A percentile compares a stretch with the other conserved stretches of the same genome.
phyloP scores from a whole-genome alignment of 345 rosid genomes.

The Boechera divaricarpa region DNA sequence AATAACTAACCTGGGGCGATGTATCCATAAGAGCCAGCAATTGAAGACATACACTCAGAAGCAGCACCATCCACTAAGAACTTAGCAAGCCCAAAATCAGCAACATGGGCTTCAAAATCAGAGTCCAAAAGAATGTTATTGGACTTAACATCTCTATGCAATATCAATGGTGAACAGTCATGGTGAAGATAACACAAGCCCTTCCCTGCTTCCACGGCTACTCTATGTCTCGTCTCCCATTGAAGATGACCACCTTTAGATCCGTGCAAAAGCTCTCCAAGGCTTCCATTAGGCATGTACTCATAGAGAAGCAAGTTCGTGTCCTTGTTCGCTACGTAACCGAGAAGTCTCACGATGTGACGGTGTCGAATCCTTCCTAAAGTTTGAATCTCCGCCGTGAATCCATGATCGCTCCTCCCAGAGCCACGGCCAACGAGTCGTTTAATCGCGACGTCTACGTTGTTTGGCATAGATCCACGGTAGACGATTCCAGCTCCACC shows the following conservation, averaged over 20 bases:
- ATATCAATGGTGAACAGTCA: slow-evolving; percentile 87
- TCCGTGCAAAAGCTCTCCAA: slow-evolving; percentile 86
- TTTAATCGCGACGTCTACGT: slow-evolving; percentile 78
- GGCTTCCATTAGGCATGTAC: slow-evolving; percentile 92
- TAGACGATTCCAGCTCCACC: slow-evolving; percentile 94
- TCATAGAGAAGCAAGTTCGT: slow-evolving; percentile 79
- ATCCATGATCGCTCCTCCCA: slow-evolving; percentile 75
- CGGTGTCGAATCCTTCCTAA: slow-evolving; percentile 85
- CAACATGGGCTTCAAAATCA: slow-evolving; percentile 85
- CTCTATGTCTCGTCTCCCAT: slow-evolving; percentile 73
- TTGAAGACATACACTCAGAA: slow-evolving; percentile 87
- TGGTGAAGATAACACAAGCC: slow-evolving; percentile 94
- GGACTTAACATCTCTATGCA: slow-evolving; percentile 93
- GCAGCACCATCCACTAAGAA: slow-evolving; percentile 79
- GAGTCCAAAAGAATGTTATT: slow-evolving; percentile 85
- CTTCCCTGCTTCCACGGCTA: slow-evolving; percentile 81
- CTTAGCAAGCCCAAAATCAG: slow-evolving; percentile 96
- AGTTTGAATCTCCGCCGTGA: slow-evolving; percentile 93
- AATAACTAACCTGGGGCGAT: slow-evolving; percentile 79
- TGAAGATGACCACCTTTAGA: slow-evolving; percentile 85
- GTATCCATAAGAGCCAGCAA: slow-evolving; percentile 96
- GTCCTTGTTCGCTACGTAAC: slow-evolving; percentile 84
- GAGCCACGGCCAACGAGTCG: slow-evolving; percentile 70
- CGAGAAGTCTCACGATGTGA: slow-evolving; percentile 79
- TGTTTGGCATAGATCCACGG: slow-evolving; percentile 79